Evolutionary conservation across 163 green algal genomes (phyloP).

Genomic region (Scenedesmus sp.): DNA sequence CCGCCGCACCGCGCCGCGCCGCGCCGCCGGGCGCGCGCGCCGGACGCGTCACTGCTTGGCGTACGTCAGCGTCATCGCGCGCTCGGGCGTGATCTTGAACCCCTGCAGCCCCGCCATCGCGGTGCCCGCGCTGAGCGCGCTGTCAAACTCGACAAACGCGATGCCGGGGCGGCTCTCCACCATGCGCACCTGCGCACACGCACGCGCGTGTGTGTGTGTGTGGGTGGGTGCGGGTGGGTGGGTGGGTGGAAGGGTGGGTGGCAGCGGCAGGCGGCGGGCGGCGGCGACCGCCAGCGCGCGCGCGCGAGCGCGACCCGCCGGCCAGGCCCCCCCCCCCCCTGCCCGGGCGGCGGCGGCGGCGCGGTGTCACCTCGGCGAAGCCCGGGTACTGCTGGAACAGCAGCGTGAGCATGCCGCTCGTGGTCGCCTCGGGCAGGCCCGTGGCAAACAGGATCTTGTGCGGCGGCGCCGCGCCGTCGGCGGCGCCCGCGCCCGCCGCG

Average conservation of each 20-base stretch:
- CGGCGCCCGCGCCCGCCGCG: neutral
- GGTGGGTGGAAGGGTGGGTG: neutral
- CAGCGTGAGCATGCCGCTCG: slow-evolving; percentile 88
- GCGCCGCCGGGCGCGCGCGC: too few species aligned
- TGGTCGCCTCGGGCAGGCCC: slow-evolving; percentile 90
- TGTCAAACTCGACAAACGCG: slow-evolving; percentile 98
- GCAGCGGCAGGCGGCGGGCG: too few species aligned
- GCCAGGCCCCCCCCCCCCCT: too few species aligned
- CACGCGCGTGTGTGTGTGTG: neutral
- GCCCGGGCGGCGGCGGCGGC: too few species aligned
- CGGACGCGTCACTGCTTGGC: slow-evolving; percentile 93
- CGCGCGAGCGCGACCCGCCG: too few species aligned
- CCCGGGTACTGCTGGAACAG: slow-evolving; percentile 97
- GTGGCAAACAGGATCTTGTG: slow-evolving; percentile 98
- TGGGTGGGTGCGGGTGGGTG: too few species aligned
- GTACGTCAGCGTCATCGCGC: slow-evolving; percentile 91
- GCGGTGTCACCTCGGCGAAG: slow-evolving; percentile 87
- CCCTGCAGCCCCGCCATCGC: slow-evolving; percentile 91
- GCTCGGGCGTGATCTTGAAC: slow-evolving; percentile 93
- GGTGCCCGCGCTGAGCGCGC: slow-evolving; percentile 80
- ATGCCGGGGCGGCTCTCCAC: slow-evolving; percentile 94
- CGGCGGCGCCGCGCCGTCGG: slow-evolving; percentile 59
- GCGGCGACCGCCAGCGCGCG: neutral
- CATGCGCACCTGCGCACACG: slow-evolving; percentile 78
- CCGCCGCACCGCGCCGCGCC: too few species aligned